Evolutionary conservation across 2,329 filamentous ascomycete genomes (phyloP).

Genomic region (Mycogone perniciosa): DNA sequence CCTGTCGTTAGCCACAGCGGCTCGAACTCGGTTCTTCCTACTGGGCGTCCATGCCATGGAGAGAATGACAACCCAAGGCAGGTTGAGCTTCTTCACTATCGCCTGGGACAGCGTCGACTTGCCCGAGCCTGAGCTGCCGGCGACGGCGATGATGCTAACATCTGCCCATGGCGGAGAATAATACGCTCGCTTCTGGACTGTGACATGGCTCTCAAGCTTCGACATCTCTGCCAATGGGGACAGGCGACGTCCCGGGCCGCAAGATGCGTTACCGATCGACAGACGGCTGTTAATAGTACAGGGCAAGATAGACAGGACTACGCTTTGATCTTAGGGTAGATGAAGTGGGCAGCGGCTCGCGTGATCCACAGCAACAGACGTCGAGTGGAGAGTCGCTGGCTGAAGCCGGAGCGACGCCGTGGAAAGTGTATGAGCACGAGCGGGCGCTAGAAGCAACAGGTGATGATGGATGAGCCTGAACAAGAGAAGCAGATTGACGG

Average conservation of each 20-base stretch:
- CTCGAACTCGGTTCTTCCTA: conserved; percentile 6
- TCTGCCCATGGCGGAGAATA: conserved; percentile 96
- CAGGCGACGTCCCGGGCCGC: background rate
- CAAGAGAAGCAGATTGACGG: conserved; percentile 7
- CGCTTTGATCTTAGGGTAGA: conserved; percentile 10
- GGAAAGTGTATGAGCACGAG: background rate
- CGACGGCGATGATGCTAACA: conserved; percentile 92
- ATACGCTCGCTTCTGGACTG: conserved; percentile 56
- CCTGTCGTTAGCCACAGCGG: conserved; percentile 17
- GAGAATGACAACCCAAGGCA: conserved; percentile 96
- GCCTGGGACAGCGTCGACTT: conserved; percentile 93
- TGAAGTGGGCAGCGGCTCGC: conserved; percentile 7
- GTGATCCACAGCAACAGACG: conserved; percentile 3
- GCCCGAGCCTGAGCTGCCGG: conserved; percentile 86
- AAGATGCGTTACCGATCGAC: background rate
- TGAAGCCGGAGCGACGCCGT: background rate
- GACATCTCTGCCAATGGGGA: conserved; percentile 19
- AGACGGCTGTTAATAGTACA: conserved; percentile 5
- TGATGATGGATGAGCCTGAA: background rate
- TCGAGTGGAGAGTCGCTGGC: conserved; percentile 1
- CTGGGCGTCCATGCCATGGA: conserved; percentile 65
- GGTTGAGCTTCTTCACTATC: conserved; percentile 80
- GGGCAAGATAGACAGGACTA: conserved; percentile 1
- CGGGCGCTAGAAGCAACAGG: no score
- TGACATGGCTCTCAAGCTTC: conserved; percentile 36